Percentiles rank a stretch among this genome's conserved stretches.
These are phyloP conservation scores for Paramecium primaurelia DNA, from an alignment of 73 alveolate species.

Conservation along the genomic window DNA sequence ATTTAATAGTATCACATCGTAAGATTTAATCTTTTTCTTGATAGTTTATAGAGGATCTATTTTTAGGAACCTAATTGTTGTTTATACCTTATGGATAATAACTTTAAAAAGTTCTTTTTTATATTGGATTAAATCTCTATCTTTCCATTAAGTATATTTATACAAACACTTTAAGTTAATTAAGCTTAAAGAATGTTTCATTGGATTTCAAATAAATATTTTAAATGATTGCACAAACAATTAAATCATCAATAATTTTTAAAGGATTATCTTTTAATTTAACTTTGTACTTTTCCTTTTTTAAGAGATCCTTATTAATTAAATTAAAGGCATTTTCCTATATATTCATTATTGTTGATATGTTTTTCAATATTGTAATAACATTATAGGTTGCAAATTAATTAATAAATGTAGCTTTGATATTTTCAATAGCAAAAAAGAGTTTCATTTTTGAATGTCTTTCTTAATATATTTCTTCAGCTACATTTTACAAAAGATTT, in stretches of 20 bases:
- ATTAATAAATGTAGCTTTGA: neutral
- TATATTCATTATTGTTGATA: neutral
- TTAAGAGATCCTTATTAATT: neutral
- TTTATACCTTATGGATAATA: neutral
- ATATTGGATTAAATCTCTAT: neutral
- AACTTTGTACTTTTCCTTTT: neutral
- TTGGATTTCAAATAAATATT: neutral
- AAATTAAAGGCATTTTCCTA: neutral
- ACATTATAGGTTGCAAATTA: neutral
- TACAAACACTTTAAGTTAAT: neutral
- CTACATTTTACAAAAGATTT: neutral
- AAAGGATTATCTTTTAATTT: constrained; percentile 7
- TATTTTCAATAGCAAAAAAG: neutral
- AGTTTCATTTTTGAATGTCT: neutral
- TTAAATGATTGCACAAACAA: neutral
- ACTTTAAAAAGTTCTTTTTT: neutral
- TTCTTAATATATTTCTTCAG: neutral
- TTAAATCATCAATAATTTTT: neutral
- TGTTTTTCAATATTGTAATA: neutral
- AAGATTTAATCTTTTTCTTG: neutral
- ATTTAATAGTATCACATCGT: neutral
- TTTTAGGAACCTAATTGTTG: neutral
- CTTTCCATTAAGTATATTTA: neutral
- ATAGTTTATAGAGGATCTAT: neutral
- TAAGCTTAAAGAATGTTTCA: neutral